Evolutionary conservation across 2,329 filamentous ascomycete genomes (phyloP), one percentile per base, ranked within the genome.

Genomic region (Pyrenophora seminiperda): DNA sequence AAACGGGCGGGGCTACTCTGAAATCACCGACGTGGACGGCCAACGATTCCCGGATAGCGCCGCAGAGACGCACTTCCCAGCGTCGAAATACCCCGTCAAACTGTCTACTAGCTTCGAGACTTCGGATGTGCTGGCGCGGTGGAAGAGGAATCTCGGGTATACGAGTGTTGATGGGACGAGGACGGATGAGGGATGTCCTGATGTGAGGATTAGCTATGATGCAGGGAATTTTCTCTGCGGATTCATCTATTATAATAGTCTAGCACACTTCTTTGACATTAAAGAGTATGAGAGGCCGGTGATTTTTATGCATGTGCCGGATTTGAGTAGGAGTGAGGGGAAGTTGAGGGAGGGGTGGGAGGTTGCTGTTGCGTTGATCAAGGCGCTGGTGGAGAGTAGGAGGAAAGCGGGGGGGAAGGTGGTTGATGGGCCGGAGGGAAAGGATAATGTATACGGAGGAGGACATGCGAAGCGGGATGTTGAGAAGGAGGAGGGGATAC

Each of bases 171-270:
- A 54, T 17, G 44, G 43, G 5, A 36, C n/a, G 11, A 29, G 36
- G 2, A 27, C 6, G 5, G 36, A 27, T 9, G 44, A 54, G 3
- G 30, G 34, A 11, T 13, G 18, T 5, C 54, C 66, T 0, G 68
- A 72, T 53, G 65, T 73, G 5, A 55, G 67, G 1, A 42, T 63
- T 1, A 66, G 62, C 10, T 56, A 55, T 2, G 68, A 73, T 46
- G 66, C 71, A 1, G 69, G 71, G 3, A 73, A 73, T 22, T 73
- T 72, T 40, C 24, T 73, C 47, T 73, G 71, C 13, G 71, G 69
- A 0, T 73, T 73, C 42, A 70, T 70, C 4, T 73, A 73, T 53
- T 72, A 63, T 20, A 70, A 69, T 33, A 66, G 63, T 7, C 48
- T 73, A 7, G 68, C 68, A 27, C 63, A 68, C 30, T 72, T 62